Conservation (phyloP, 768 basidiomycete genomes). For the Pulveroboletus sp. region DNA sequence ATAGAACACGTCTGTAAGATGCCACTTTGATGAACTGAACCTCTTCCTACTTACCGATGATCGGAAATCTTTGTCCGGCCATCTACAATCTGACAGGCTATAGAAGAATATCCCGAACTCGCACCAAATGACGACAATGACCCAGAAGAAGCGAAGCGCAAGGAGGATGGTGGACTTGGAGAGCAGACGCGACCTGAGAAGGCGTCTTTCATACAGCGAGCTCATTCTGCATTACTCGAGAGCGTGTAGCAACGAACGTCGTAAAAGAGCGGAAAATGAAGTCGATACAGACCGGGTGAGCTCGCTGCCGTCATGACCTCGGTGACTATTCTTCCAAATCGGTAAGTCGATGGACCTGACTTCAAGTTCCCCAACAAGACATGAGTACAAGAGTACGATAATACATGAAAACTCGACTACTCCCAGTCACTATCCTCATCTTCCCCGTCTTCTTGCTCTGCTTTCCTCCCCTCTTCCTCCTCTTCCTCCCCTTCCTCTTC, state of each 20-base stretch:
- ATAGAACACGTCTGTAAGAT: constrained; percentile 2
- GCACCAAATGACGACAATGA: constrained; percentile 58
- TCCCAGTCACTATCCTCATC: constrained; percentile 54
- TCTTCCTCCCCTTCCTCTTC: constrained; percentile 32
- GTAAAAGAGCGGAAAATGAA: not conserved
- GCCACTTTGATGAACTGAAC: not conserved
- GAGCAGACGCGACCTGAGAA: constrained; percentile 20
- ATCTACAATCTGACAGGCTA: constrained; percentile 54
- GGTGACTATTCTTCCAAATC: constrained; percentile 10
- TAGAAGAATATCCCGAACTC: constrained; percentile 60
- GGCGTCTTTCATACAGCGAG: constrained; percentile 28
- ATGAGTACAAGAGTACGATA: too few species aligned
- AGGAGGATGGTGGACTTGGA: constrained; percentile 36
- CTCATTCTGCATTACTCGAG: constrained; percentile 29
- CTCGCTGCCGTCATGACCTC: constrained; percentile 7
- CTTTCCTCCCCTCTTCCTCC: constrained; percentile 12
- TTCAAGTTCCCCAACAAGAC: too few species aligned
- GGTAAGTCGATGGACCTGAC: too few species aligned
- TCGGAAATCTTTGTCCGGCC: constrained; percentile 44
- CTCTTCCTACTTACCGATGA: constrained; percentile 25
- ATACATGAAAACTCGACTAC: too few species aligned
- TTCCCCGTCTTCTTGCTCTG: constrained; percentile 29
- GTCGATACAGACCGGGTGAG: not conserved
- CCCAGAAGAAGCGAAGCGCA: constrained; percentile 48
- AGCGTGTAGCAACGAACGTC: not conserved